Evolutionary conservation across 2,329 filamentous ascomycete genomes (phyloP), one percentile per base, ranked within the genome.

Genomic region (Zymoseptoria crescenta): DNA sequence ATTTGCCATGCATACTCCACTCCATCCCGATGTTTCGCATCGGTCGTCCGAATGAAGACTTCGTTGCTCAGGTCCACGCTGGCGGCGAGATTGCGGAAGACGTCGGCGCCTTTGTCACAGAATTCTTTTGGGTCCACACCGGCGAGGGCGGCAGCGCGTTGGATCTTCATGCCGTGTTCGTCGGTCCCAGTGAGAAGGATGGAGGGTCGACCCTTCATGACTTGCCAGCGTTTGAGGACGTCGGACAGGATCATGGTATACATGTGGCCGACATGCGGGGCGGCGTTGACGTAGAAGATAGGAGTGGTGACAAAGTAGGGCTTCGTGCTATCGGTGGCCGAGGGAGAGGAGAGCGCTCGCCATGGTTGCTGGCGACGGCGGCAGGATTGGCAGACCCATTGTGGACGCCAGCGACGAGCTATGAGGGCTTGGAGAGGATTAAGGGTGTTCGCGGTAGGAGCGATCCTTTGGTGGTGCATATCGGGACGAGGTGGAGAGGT

Each of bases 201-300:
- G 3, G 92, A 87, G 53, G 81, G 76, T 29, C 84, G 77, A 45
- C 89, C 89, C 61, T 87, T 84, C 55, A 99, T 80, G 30, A 84
- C 78, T 71, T 95, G 85, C 91, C 91, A 99, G 76, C 94, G 83
- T 75, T 97, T 99, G 66, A 96, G 77, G 56, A 96, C 87, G 74
- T 99, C 94, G 64, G 90, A 82, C 51, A 99, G 82, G 68, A 97
- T 81, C 85, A 97, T 92, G 49, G 88, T 90, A 74, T 96, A 97
- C 61, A 99, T 80, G 75, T 99, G 94, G 51, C 94, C 94, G 63
- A 97, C 85, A 77, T 99, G 94, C 55, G 94, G 94, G 52, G 90
- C 91, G 57, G 92, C 90, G 82, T 99, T 99, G 77, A 99, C 94
- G 75, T 99, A 99, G 79, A 97, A 99, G 59, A 99, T 99, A 2